Percentiles rank a stretch among this genome's conserved stretches.
Conservation (phyloP, 768 basidiomycete genomes). For the Russula abietina region DNA sequence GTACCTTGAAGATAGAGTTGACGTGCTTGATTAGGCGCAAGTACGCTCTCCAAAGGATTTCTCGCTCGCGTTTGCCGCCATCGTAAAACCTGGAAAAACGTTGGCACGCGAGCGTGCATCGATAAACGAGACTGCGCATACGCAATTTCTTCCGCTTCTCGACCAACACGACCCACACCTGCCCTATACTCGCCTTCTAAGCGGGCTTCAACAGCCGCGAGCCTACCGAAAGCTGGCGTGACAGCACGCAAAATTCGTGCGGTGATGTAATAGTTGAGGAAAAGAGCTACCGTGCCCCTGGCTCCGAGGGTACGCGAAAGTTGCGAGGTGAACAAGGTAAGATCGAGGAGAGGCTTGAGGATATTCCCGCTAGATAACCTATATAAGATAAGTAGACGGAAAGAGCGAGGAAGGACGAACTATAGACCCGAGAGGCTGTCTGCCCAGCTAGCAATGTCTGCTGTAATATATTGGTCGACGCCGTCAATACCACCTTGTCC, state of each 20-base stretch:
- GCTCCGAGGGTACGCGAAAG: constrained; percentile 81
- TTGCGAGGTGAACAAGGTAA: constrained; percentile 88
- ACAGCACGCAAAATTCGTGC: constrained; percentile 75
- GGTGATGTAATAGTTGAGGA: constrained; percentile 82
- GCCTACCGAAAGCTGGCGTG: constrained; percentile 86
- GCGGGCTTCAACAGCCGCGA: constrained; percentile 82
- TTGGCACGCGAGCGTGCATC: neutral
- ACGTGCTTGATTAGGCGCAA: constrained; percentile 77
- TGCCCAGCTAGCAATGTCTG: constrained; percentile 86
- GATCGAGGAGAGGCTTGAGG: constrained; percentile 86
- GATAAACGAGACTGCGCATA: constrained; percentile 35
- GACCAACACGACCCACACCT: constrained; percentile 77
- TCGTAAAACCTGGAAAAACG: constrained; percentile 72
- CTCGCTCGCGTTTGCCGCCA: constrained; percentile 76
- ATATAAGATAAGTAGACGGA: neutral
- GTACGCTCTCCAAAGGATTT: constrained; percentile 76
- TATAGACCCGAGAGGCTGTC: constrained; percentile 82
- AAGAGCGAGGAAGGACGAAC: constrained; percentile 41
- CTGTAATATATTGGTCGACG: constrained; percentile 88
- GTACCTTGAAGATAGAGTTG: constrained; percentile 84
- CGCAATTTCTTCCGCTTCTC: constrained; percentile 93
- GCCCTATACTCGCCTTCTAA: constrained; percentile 88
- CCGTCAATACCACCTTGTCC: constrained; percentile 46
- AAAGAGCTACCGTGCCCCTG: constrained; percentile 75
- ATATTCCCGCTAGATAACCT: constrained; percentile 66